phyloP scores from a whole-genome alignment of 1,139 yeast genomes.

The Taphrina pruni region DNA sequence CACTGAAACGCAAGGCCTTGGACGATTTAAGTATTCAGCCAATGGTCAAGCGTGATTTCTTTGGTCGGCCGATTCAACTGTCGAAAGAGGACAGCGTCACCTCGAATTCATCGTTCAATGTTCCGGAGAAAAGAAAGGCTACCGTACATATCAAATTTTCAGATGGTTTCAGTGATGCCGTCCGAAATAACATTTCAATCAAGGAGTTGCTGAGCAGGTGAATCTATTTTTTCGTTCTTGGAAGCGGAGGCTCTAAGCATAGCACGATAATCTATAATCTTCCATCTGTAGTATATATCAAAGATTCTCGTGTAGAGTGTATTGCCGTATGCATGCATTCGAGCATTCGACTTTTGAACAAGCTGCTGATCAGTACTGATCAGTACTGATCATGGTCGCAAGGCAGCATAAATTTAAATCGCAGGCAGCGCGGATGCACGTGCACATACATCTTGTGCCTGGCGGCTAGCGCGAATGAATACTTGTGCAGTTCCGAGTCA shows the following conservation, averaged over 20 bases:
- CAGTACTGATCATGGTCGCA: too few species aligned
- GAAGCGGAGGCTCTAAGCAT: conserved; percentile 2
- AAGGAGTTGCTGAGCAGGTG: conserved; percentile 52
- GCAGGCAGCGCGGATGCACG: background rate
- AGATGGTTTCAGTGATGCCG: conserved; percentile 95
- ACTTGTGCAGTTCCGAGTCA: background rate
- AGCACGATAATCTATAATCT: background rate
- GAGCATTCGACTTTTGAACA: too few species aligned
- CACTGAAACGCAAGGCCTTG: conserved; percentile 41
- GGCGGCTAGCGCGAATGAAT: background rate
- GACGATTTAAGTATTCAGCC: conserved; percentile 22
- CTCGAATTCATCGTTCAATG: background rate
- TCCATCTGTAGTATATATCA: too few species aligned
- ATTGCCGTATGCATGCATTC: too few species aligned
- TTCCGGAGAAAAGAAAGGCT: conserved; percentile 45
- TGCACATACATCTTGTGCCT: conserved; percentile 1
- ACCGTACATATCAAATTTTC: conserved; percentile 90
- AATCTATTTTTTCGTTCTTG: background rate
- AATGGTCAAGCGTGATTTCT: conserved; percentile 46
- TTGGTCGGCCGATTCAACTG: conserved; percentile 30
- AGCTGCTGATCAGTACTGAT: too few species aligned
- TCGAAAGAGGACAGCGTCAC: conserved; percentile 1
- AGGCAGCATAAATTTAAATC: too few species aligned
- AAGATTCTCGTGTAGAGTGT: too few species aligned
- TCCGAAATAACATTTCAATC: conserved; percentile 85